Conservation (phyloP, 179 eudicot species). For the Carnegiea gigantea region DNA sequence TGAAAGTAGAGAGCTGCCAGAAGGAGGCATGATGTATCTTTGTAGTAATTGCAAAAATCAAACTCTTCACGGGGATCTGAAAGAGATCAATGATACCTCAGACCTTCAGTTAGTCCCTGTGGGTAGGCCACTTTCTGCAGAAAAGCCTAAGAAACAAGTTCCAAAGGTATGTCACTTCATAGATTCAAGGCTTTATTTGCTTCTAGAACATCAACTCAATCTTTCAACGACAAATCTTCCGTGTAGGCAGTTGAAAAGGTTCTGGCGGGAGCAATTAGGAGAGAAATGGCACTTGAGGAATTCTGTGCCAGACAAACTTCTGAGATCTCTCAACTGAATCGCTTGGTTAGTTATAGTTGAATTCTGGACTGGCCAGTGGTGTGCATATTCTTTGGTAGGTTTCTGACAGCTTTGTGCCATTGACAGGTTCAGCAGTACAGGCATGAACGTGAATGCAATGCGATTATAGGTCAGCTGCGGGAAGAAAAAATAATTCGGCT, state of each 20-base stretch:
- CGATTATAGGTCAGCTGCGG: constrained; percentile 78
- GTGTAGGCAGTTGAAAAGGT: constrained; percentile 93
- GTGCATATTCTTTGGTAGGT: not conserved
- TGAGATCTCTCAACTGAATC: constrained; percentile 81
- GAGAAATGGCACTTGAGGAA: constrained; percentile 99
- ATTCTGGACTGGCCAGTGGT: not conserved
- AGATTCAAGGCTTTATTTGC: not conserved
- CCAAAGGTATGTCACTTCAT: constrained; percentile 58
- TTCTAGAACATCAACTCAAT: constrained; percentile 10
- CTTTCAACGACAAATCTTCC: constrained; percentile 16
- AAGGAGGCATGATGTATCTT: constrained; percentile 34
- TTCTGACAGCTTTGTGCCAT: constrained; percentile 17
- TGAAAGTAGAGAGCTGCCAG: constrained; percentile 29
- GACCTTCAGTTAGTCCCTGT: constrained; percentile 75
- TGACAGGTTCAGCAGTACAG: constrained; percentile 93
- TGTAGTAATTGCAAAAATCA: constrained; percentile 67
- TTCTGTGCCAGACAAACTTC: constrained; percentile 67
- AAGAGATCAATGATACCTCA: constrained; percentile 43
- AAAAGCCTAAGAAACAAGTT: constrained; percentile 61
- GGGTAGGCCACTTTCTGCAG: constrained; percentile 50
- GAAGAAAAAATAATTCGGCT: constrained; percentile 95
- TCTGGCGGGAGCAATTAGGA: constrained; percentile 87
- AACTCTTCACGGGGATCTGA: constrained; percentile 33
- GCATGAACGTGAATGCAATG: constrained; percentile 96
- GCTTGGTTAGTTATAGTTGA: constrained; percentile 55